Conservation (phyloP, 2,329 filamentous ascomycete species). For the Fusarium ambrosium region DNA sequence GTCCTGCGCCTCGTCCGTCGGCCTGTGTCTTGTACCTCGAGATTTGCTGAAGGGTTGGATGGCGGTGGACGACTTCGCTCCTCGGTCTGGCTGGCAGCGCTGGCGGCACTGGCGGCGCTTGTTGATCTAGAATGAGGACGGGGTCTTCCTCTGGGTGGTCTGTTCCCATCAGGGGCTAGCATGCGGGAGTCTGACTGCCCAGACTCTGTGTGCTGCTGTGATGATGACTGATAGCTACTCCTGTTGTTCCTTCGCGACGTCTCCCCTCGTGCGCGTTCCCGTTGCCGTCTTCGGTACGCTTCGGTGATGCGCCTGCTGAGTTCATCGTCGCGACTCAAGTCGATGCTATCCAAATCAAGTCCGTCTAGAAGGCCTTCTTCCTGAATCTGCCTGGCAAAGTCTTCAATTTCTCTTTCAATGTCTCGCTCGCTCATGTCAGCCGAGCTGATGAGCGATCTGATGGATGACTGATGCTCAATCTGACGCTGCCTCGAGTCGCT, state of each 20-base stretch:
- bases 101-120: conserved; percentile 58
- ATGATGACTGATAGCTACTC: conserved; percentile 51
- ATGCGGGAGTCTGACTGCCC: conserved; percentile 45
- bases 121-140: conserved; percentile 62
- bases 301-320: conserved; percentile 92
- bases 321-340: conserved; percentile 86
- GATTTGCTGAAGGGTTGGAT: conserved; percentile 43
- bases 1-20: conserved; percentile 61
- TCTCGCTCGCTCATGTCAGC: conserved; percentile 82
- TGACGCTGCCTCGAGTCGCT: conserved; percentile 68
- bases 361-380: conserved; percentile 90
- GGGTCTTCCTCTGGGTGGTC: conserved; percentile 50
- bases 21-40: conserved; percentile 50
- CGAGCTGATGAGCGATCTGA: conserved; percentile 85
- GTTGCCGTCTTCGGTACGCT: conserved; percentile 84
- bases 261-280: conserved; percentile 68
- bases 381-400: conserved; percentile 89
- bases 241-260: conserved; percentile 59
- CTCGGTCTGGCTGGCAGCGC: conserved; percentile 58
- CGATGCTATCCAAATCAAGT: conserved; percentile 89
- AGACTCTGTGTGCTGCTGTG: conserved; percentile 48
- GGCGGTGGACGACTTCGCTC: conserved; percentile 66
- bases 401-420: conserved; percentile 89
- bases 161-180: conserved; percentile 45
- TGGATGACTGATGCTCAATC: conserved; percentile 89